These are phyloP conservation scores for Friedmanniomyces simplex DNA, from an alignment of 495 filamentous ascomycete genomes.

Conservation along the genomic window DNA sequence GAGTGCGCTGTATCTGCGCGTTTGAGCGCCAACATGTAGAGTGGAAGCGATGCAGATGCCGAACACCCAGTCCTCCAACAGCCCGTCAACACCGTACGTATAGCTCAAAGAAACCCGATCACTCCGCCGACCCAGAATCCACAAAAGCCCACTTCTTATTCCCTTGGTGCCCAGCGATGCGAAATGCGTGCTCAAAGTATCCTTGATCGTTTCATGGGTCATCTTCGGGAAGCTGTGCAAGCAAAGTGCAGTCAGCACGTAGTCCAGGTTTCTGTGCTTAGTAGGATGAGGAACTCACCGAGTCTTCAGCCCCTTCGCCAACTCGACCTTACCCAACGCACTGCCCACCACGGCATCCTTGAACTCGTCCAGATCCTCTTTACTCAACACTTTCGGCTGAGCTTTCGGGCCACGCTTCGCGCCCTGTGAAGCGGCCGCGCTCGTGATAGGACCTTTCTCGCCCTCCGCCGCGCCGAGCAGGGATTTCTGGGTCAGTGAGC, in stretches of 20 bases:
- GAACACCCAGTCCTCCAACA: neutral
- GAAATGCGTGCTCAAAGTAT: constrained; percentile 61
- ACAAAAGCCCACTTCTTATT: constrained; percentile 52
- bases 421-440: neutral
- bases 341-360: constrained; percentile 58
- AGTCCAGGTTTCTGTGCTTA: constrained; percentile 23
- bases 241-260: neutral
- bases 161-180: constrained; percentile 50
- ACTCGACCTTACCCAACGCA: constrained; percentile 61
- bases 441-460: constrained; percentile 19
- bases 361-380: constrained; percentile 60
- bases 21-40: neutral
- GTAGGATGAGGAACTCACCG: constrained; percentile 34
- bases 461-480: constrained; percentile 12
- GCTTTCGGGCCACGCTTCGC: constrained; percentile 10
- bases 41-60: neutral
- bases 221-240: constrained; percentile 50
- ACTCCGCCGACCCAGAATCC: neutral
- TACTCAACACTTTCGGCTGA: constrained; percentile 39
- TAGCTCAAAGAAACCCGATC: neutral
- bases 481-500: neutral
- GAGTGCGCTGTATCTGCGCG: neutral
- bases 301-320: constrained; percentile 65
- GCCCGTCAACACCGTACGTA: too few species aligned
- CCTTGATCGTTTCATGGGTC: constrained; percentile 59